These are phyloP conservation scores for Cutaneotrichosporon cyanovorans DNA, from an alignment of 1,284 basidiomycete genomes.

Conservation along the genomic window DNA sequence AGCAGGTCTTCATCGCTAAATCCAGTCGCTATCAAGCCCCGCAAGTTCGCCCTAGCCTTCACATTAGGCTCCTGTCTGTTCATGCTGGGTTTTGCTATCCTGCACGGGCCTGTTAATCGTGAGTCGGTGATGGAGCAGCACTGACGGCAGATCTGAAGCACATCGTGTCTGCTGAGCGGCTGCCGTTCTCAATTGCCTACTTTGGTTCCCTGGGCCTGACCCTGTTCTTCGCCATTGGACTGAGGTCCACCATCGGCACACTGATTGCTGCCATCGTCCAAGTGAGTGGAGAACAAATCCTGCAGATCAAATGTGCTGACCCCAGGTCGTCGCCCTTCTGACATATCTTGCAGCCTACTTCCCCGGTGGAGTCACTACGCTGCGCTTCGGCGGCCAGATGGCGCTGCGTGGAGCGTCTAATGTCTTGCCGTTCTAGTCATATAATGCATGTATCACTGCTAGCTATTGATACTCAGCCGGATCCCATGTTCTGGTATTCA, in stretches of 20 bases:
- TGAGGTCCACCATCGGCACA: constrained; percentile 73
- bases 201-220: constrained; percentile 72
- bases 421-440: constrained; percentile 59
- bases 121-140: background rate
- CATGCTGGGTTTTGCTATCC: constrained; percentile 52
- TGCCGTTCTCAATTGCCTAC: constrained; percentile 82
- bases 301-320: background rate
- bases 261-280: constrained; percentile 70
- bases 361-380: constrained; percentile 64
- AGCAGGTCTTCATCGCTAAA: background rate
- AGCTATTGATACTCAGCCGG: too few relatives aligned
- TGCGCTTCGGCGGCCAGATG: constrained; percentile 73
- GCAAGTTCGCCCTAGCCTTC: constrained; percentile 83
- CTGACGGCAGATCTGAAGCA: constrained; percentile 65
- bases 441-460: background rate
- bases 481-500: too few relatives aligned
- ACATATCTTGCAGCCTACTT: constrained; percentile 86
- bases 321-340: constrained; percentile 67
- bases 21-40: constrained; percentile 64
- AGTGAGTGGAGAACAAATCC: constrained; percentile 43
- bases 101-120: constrained; percentile 45
- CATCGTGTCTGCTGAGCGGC: constrained; percentile 69
- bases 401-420: constrained; percentile 71
- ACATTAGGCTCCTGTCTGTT: constrained; percentile 48
- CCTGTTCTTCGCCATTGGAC: constrained; percentile 76